Evolutionary conservation across 2,329 filamentous ascomycete genomes (phyloP), one percentile per base, ranked within the genome.

Genomic region (Scortechinia acanthostroma): DNA sequence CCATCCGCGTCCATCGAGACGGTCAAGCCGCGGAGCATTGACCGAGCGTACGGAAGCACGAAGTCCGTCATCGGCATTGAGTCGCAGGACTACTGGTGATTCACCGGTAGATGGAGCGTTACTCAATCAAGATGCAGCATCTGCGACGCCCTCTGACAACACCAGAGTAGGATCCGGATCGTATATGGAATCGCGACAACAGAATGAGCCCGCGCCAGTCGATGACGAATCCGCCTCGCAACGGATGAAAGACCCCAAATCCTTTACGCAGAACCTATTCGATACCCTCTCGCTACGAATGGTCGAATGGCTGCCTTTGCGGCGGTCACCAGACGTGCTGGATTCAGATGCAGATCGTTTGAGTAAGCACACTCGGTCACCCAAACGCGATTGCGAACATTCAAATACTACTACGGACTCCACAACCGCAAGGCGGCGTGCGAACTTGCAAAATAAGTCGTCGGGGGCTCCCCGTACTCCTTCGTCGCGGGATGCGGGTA

Each of bases 231-330:
- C 25, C n/a, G n/a, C 25, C 25, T 10, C 10, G 25, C 25, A 30
- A n/a, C 25, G 10, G 10, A 13, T 40, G 42, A 80, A 74, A 52
- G 80, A 84, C 51, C 69, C 70, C 1, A 78, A 77, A 53, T 82
- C 79, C 2, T 77, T 83, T 46, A 74, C 76, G 2, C 80, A 84
- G 51, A 40, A 40, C 17, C 35, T 79, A 1, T 77, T 74, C 45
- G 67, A 72, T 51, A 68, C 69, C 1, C 47, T 68, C 5, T 62
- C 66, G 2, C 48, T 71, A 25, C 57, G 66, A 37, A 65, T 70
- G 61, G 58, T 70, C 5, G 64, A 68, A 50, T 70, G 67, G 67
- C 53, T 70, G 43, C 65, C 68, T n/a, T 52, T 66, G 21, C 60
- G 61, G 23, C 58, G 56, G n/a, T 50, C 54, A 23, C 50, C 53